Evolutionary conservation across 352 stramenopile species (phyloP).

Genomic region (Phytophthora pinifolia): DNA sequence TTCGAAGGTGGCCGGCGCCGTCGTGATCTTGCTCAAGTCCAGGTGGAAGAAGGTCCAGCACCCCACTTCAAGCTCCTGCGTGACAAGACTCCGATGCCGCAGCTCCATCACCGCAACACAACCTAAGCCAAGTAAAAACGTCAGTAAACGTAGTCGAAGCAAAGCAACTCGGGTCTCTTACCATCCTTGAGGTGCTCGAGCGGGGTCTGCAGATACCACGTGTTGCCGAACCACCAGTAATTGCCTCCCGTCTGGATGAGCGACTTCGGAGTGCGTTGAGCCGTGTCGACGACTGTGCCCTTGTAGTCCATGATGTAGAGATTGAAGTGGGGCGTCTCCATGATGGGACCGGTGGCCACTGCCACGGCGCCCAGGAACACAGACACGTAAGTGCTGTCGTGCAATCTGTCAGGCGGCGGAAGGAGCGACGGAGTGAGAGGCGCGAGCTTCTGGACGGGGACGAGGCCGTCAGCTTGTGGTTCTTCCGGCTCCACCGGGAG

Average conservation of each 20-base stretch:
- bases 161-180: slow-evolving; percentile 34
- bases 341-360: slow-evolving; percentile 79
- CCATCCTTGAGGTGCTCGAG: slow-evolving; percentile 87
- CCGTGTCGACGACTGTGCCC: slow-evolving; percentile 61
- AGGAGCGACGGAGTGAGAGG: slow-evolving; percentile 39
- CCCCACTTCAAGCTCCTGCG: slow-evolving; percentile 83
- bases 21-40: slow-evolving; percentile 89
- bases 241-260: slow-evolving; percentile 85
- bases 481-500: slow-evolving; percentile 19
- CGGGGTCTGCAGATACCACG: slow-evolving; percentile 84
- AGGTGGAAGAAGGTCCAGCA: slow-evolving; percentile 91
- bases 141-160: slow-evolving; percentile 4
- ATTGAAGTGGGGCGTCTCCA: slow-evolving; percentile 89
- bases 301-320: slow-evolving; percentile 84
- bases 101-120: slow-evolving; percentile 89
- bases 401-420: slow-evolving; percentile 52
- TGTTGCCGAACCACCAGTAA: slow-evolving; percentile 91
- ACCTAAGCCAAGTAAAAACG: slow-evolving; percentile 37
- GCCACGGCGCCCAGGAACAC: slow-evolving; percentile 83
- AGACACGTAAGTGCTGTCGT: slow-evolving; percentile 85
- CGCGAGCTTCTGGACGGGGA: slow-evolving; percentile 23
- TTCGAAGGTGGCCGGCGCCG: slow-evolving; percentile 81
- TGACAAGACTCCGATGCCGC: slow-evolving; percentile 79
- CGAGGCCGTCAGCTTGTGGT: slow-evolving; percentile 25
- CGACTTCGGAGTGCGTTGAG: slow-evolving; percentile 82